These are phyloP conservation scores for Blastocystis sp. DNA, from an alignment of 352 stramenopile genomes.

Conservation along the genomic window DNA sequence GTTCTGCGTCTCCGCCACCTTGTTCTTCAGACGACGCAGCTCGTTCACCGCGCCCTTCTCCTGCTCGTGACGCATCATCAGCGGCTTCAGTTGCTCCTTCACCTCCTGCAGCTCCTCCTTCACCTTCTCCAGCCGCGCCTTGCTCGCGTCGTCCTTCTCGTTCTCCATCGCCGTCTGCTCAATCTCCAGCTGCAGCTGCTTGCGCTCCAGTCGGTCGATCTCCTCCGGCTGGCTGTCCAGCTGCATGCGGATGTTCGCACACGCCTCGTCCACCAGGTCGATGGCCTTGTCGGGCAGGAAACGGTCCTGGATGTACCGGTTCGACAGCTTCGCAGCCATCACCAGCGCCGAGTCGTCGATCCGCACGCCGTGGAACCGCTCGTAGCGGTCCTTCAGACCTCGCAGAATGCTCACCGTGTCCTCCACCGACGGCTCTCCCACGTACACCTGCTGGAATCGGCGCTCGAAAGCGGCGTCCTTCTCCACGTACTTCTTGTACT, in stretches of 20 bases:
- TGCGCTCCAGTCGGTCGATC: slow-evolving; percentile 84
- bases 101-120: slow-evolving; percentile 80
- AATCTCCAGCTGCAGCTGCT: slow-evolving; percentile 84
- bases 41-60: slow-evolving; percentile 82
- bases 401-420: slow-evolving; percentile 88
- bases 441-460: slow-evolving; percentile 87
- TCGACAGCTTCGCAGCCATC: slow-evolving; percentile 79
- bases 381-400: slow-evolving; percentile 85
- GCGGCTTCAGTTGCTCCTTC: slow-evolving; percentile 76
- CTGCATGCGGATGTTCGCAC: slow-evolving; percentile 76
- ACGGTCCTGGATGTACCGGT: slow-evolving; percentile 80
- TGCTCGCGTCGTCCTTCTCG: slow-evolving; percentile 83
- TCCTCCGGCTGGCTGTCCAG: slow-evolving; percentile 84
- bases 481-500: slow-evolving; percentile 93
- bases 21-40: slow-evolving; percentile 78
- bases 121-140: slow-evolving; percentile 75
- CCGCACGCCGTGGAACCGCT: slow-evolving; percentile 85
- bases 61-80: slow-evolving; percentile 77
- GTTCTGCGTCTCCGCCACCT: slow-evolving; percentile 77
- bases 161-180: slow-evolving; percentile 80
- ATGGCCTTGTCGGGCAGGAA: slow-evolving; percentile 85
- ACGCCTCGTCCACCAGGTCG: slow-evolving; percentile 85
- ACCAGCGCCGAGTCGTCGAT: slow-evolving; percentile 84
- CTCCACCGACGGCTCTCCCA: slow-evolving; percentile 81
- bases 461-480: slow-evolving; percentile 93